A percentile compares a stretch with the other conserved stretches of the same genome.
Conservation (phyloP, 176 grass and related monocot genomes). For the Aegilops tauschii region DNA sequence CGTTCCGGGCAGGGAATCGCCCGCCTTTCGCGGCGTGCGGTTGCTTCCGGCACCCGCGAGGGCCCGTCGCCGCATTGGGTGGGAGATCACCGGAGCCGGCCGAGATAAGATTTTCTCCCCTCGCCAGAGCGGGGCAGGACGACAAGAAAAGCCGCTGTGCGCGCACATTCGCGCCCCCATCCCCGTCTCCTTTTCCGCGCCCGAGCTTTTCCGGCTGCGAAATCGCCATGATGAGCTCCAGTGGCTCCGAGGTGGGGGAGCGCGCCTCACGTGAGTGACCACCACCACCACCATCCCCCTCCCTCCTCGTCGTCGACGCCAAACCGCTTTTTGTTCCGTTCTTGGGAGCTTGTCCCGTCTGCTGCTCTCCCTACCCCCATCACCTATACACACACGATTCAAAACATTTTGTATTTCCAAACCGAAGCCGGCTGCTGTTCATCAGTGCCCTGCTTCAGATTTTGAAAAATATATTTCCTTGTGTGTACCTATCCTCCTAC, state of each 20-base stretch:
- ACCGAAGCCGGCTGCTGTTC: too few relatives aligned
- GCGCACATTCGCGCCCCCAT: background rate
- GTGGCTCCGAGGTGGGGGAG: background rate
- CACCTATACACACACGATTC: too few relatives aligned
- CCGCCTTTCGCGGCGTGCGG: slow-evolving; percentile 27
- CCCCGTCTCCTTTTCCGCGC: background rate
- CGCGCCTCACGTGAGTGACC: slow-evolving; percentile 48
- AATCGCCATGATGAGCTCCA: slow-evolving; percentile 32
- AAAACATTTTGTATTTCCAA: too few relatives aligned
- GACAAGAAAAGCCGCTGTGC: background rate
- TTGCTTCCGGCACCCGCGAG: slow-evolving; percentile 13
- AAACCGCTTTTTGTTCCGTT: slow-evolving; percentile 33
- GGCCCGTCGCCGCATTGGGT: background rate
- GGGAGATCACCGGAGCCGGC: background rate
- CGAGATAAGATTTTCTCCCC: background rate
- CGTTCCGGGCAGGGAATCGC: slow-evolving; percentile 28
- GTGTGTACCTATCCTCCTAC: background rate
- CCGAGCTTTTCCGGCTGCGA: background rate
- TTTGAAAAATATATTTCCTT: background rate
- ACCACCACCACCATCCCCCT: background rate
- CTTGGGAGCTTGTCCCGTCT: slow-evolving; percentile 15
- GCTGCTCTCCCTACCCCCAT: background rate
- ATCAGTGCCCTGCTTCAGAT: background rate
- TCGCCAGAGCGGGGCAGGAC: background rate
- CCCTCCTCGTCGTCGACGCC: background rate